A percentile compares a stretch with the other conserved stretches of the same genome.
Evolutionary conservation across 148 eudicot species (phyloP).

Genomic region (Hydrangea macrophylla): DNA sequence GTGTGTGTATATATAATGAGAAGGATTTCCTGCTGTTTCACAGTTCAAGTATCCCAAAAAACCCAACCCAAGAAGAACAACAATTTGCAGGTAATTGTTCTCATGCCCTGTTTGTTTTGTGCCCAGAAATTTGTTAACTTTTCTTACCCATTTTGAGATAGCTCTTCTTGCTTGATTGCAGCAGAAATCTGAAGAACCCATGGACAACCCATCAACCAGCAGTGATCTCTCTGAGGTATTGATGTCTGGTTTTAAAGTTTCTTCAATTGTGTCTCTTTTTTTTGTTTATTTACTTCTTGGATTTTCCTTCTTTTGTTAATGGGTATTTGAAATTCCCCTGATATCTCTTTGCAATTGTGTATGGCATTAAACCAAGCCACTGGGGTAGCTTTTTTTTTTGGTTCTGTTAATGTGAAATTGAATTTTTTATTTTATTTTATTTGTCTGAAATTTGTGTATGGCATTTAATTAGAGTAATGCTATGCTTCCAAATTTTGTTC

Average conservation of each 20-base stretch:
- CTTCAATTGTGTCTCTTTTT: not conserved
- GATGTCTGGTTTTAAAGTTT: not conserved
- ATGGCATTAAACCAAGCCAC: too few relatives aligned
- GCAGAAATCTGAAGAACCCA: constrained; percentile 16
- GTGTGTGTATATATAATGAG: constrained; percentile 32
- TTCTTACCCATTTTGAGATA: not conserved
- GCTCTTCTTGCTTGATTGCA: constrained; percentile 9
- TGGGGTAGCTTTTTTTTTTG: not conserved
- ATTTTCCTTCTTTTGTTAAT: not conserved
- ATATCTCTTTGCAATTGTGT: not conserved
- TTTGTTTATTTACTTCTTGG: not conserved
- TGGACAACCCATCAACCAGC: constrained; percentile 34
- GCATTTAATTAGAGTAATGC: too few relatives aligned
- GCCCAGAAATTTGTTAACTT: not conserved
- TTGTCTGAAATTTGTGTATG: too few relatives aligned
- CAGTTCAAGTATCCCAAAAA: constrained; percentile 26
- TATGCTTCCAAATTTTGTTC: too few relatives aligned
- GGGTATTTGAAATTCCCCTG: not conserved
- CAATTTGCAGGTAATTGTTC: constrained; percentile 17
- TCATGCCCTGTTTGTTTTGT: not conserved
- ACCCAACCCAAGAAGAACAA: constrained; percentile 14
- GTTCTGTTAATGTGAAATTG: too few relatives aligned
- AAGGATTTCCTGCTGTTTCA: constrained; percentile 24
- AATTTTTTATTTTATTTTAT: too few relatives aligned
- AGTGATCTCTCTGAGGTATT: constrained; percentile 31